A percentile compares a stretch with the other conserved stretches of the same genome.
Evolutionary conservation across 2,329 filamentous ascomycete species (phyloP).

Genomic region (Fusarium nematophilum): DNA sequence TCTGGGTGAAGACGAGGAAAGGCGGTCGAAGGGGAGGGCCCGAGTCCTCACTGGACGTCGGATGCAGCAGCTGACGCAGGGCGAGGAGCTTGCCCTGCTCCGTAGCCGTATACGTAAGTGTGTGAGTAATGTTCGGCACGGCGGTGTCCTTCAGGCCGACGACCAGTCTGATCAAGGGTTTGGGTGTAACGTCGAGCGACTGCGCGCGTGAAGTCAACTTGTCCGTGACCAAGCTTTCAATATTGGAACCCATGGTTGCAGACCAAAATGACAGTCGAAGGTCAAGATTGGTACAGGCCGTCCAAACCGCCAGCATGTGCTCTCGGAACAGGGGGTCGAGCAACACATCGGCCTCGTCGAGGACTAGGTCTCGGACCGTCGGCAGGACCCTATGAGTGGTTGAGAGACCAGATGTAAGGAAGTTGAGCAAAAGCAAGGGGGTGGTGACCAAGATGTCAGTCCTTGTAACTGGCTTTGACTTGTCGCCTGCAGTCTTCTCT

Average conservation of each 20-base stretch:
- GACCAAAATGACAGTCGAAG: constrained; percentile 90
- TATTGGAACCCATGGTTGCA: constrained; percentile 94
- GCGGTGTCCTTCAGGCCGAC: constrained; percentile 97
- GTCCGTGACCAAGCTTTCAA: constrained; percentile 81
- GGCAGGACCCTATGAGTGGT: constrained; percentile 66
- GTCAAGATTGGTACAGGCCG: constrained; percentile 75
- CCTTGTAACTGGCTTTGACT: constrained; percentile 47
- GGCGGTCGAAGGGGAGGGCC: constrained; percentile 79
- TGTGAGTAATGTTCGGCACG: constrained; percentile 91
- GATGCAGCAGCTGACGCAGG: constrained; percentile 88
- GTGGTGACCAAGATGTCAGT: constrained; percentile 56
- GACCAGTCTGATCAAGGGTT: constrained; percentile 81
- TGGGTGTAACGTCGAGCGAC: constrained; percentile 50
- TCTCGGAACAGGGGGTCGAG: constrained; percentile 91
- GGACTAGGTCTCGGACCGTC: constrained; percentile 77
- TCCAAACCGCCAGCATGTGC: constrained; percentile 88
- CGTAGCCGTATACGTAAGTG: constrained; percentile 88
- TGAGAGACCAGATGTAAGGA: constrained; percentile 64
- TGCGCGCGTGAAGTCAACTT: constrained; percentile 69
- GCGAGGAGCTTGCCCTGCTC: constrained; percentile 95
- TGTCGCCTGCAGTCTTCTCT: constrained; percentile 35
- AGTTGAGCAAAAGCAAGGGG: constrained; percentile 76
- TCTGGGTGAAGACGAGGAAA: constrained; percentile 96
- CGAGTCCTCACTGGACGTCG: constrained; percentile 67
- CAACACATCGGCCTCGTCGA: constrained; percentile 96